Evolutionary conservation across 1,284 basidiomycete genomes (phyloP).

Genomic region (Marasmius oreades): DNA sequence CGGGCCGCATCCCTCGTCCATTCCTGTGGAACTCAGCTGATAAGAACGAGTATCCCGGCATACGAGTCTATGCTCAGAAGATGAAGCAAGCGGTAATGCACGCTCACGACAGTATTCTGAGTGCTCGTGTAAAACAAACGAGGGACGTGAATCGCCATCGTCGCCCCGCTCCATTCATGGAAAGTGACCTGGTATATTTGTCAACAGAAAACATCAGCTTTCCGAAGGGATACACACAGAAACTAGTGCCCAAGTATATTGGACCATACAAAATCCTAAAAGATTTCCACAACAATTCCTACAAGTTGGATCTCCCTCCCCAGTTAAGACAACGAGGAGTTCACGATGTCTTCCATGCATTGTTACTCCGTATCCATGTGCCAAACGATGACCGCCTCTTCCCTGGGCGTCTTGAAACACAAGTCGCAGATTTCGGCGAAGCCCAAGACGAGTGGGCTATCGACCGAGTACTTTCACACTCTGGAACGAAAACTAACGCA

Average conservation of each 20-base stretch:
- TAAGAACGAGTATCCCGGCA: constrained; percentile 21
- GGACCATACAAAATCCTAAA: constrained; percentile 25
- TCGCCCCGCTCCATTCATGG: constrained; percentile 15
- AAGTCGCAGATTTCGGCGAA: constrained; percentile 18
- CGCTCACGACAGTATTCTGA: constrained; percentile 28
- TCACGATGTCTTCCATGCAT: constrained; percentile 28
- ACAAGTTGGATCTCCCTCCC: constrained; percentile 21
- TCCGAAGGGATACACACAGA: constrained; percentile 23
- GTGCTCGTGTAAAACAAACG: constrained; percentile 27
- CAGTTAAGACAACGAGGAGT: constrained; percentile 22
- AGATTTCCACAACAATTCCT: constrained; percentile 25
- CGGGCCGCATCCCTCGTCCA: constrained; percentile 24
- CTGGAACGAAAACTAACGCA: constrained; percentile 14
- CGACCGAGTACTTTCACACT: constrained; percentile 17
- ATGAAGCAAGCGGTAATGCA: constrained; percentile 21
- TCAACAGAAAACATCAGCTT: constrained; percentile 28
- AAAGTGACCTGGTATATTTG: constrained; percentile 26
- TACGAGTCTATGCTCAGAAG: constrained; percentile 16
- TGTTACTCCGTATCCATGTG: constrained; percentile 20
- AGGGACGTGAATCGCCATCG: constrained; percentile 21
- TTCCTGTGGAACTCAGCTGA: constrained; percentile 24
- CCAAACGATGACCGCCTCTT: constrained; percentile 28
- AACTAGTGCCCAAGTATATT: constrained; percentile 29
- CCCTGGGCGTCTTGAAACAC: constrained; percentile 17
- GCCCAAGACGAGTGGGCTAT: too few relatives aligned